These are phyloP conservation scores for Rhytidiadelphus loreus DNA, from an alignment of 225 moss, liverwort and hornwort genomes.

Conservation along the genomic window DNA sequence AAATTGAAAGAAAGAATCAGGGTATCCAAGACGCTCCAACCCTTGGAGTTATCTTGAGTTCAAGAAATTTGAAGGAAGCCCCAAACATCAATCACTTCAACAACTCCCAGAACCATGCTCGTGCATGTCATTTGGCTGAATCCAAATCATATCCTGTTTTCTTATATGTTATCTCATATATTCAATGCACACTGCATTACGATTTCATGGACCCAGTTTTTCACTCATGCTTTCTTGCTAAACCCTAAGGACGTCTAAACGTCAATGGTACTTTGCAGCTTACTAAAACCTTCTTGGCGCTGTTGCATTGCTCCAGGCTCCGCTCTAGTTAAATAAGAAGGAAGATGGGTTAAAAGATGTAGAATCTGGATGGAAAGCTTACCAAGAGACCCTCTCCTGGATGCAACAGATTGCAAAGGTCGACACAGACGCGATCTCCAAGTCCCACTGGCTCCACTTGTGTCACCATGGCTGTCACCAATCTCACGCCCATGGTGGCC, in stretches of 20 bases:
- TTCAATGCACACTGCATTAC: not conserved
- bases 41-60: not conserved
- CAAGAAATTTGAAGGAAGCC: not conserved
- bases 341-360: not conserved
- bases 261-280: not conserved
- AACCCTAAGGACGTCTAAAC: not conserved
- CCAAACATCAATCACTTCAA: not conserved
- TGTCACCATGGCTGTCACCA: conserved; percentile 58
- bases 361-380: not conserved
- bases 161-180: too few species aligned
- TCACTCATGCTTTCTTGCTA: not conserved
- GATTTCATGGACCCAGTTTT: too few species aligned
- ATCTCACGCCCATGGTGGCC: conserved; percentile 41
- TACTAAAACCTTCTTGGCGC: not conserved
- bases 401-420: conserved; percentile 77
- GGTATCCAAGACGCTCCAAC: not conserved
- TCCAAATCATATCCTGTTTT: not conserved
- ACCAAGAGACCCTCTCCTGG: conserved; percentile 96
- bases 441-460: conserved; percentile 75
- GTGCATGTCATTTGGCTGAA: not conserved
- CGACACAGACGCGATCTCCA: conserved; percentile 94
- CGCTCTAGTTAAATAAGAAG: not conserved
- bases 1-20: not conserved
- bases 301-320: not conserved
- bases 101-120: not conserved